Percentiles rank a stretch among this genome's conserved stretches.
Evolutionary conservation across 129 eudicot species (phyloP).

Genomic region (Flaveria bidentis): DNA sequence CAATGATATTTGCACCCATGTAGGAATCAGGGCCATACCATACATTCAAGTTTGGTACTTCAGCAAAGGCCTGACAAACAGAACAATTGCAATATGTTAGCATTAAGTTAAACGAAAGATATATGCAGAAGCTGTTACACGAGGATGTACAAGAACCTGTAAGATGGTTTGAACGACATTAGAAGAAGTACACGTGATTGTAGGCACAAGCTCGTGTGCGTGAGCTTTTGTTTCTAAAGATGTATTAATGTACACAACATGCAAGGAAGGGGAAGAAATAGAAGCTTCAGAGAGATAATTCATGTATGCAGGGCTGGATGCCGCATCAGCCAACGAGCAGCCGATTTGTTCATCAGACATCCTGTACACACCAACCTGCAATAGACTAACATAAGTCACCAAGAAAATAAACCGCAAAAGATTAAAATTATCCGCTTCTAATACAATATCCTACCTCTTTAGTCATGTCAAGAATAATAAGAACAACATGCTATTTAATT

Average conservation of each 20-base stretch:
- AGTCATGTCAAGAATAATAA: neutral
- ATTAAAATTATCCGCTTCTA: neutral
- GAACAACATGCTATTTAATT: neutral
- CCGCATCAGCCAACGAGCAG: conserved; percentile 97
- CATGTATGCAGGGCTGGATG: conserved; percentile 85
- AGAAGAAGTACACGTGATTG: conserved; percentile 96
- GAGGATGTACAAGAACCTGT: conserved; percentile 59
- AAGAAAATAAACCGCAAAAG: neutral
- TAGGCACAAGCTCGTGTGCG: conserved; percentile 92
- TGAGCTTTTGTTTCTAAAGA: conserved; percentile 93
- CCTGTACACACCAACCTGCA: conserved; percentile 95
- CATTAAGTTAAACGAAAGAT: conserved; percentile 25
- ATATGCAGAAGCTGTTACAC: neutral
- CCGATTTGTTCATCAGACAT: conserved; percentile 93
- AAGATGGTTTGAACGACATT: conserved; percentile 96
- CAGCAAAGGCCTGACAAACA: conserved; percentile 72
- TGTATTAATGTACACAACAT: conserved; percentile 91
- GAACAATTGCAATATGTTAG: conserved; percentile 9
- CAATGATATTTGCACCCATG: conserved; percentile 97
- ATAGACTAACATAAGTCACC: conserved; percentile 4
- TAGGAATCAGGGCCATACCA: conserved; percentile 98
- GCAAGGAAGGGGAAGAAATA: conserved; percentile 76
- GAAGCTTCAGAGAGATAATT: conserved; percentile 80
- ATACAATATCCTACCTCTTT: neutral
- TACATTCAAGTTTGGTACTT: conserved; percentile 73